These are phyloP conservation scores for Claviceps cyperi DNA, from an alignment of 2,329 filamentous ascomycete species.

Conservation along the genomic window DNA sequence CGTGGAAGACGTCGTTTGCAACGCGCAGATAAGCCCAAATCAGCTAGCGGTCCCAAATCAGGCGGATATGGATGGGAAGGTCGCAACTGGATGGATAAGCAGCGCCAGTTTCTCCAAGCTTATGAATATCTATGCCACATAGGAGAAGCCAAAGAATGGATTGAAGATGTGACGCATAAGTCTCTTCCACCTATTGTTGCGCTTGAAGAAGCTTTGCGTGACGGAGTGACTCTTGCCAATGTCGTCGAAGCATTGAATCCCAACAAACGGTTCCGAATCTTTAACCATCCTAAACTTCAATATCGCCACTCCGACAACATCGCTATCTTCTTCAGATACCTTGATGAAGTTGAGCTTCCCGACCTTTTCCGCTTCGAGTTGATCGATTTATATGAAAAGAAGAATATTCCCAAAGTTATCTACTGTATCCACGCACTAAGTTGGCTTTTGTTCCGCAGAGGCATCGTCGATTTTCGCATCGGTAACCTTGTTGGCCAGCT, in stretches of 20 bases:
- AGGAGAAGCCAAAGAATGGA: slow-evolving; percentile 98
- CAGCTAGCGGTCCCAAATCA: slow-evolving; percentile 29
- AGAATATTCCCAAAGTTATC: slow-evolving; percentile 98
- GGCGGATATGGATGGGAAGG: slow-evolving; percentile 59
- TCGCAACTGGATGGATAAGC: slow-evolving; percentile 97
- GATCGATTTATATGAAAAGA: slow-evolving; percentile 97
- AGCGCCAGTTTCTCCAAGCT: slow-evolving; percentile 87
- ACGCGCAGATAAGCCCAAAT: slow-evolving; percentile 43
- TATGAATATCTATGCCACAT: slow-evolving; percentile 99
- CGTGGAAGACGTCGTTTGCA: slow-evolving; percentile 75
- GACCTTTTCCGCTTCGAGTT: slow-evolving; percentile 95
- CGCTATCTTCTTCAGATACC: slow-evolving; percentile 84
- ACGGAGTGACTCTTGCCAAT: slow-evolving; percentile 90
- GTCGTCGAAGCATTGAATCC: slow-evolving; percentile 82
- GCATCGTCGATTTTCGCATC: slow-evolving; percentile 88
- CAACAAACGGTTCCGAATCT: slow-evolving; percentile 63
- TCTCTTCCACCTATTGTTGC: slow-evolving; percentile 85
- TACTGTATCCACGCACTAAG: slow-evolving; percentile 96
- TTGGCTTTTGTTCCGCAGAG: slow-evolving; percentile 92
- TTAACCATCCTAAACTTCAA: slow-evolving; percentile 71
- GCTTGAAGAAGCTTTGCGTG: slow-evolving; percentile 78
- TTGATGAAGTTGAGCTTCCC: slow-evolving; percentile 81
- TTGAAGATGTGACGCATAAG: slow-evolving; percentile 76
- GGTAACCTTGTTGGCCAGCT: slow-evolving; percentile 93
- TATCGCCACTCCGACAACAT: slow-evolving; percentile 97